phyloP scores from a whole-genome alignment of 2,329 filamentous ascomycete species.

The Epichloe festucae region DNA sequence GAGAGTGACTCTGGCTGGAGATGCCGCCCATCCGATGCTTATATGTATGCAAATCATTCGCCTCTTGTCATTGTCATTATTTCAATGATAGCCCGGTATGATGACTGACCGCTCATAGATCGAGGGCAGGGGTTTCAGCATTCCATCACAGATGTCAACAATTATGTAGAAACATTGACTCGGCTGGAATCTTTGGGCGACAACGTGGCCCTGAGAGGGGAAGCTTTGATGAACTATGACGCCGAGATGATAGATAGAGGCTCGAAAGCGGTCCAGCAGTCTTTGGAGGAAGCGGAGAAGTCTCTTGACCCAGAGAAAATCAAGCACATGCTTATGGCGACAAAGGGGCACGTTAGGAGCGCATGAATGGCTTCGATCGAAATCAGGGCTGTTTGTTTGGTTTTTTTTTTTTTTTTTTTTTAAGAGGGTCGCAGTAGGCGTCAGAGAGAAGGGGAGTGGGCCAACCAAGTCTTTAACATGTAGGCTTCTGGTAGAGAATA shows the following conservation, averaged over 20 bases:
- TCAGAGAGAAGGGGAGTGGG: neutral
- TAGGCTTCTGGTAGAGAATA: too few species aligned
- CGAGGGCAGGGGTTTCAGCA: slow-evolving; percentile 34
- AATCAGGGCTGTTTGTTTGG: neutral
- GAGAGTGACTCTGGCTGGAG: slow-evolving; percentile 24
- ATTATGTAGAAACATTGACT: slow-evolving; percentile 22
- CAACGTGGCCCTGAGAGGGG: slow-evolving; percentile 6
- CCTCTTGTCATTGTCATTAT: too few species aligned
- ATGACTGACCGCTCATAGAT: slow-evolving; percentile 12
- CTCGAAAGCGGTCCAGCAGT: slow-evolving; percentile 20
- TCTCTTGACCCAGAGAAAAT: slow-evolving; percentile 17
- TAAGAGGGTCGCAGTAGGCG: neutral
- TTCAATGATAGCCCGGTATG: neutral
- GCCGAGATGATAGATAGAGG: slow-evolving; percentile 21
- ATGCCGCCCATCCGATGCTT: slow-evolving; percentile 32
- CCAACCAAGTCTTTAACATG: too few species aligned
- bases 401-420: too few species aligned
- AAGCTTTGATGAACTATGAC: slow-evolving; percentile 17
- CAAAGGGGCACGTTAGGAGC: slow-evolving; percentile 13
- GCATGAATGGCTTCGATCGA: neutral
- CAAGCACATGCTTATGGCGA: slow-evolving; percentile 21
- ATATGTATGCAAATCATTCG: slow-evolving; percentile 16
- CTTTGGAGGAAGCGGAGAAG: slow-evolving; percentile 19
- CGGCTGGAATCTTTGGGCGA: slow-evolving; percentile 7
- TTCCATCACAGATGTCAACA: slow-evolving; percentile 25